Evolutionary conservation across 768 basidiomycete genomes (phyloP), one percentile per base, ranked within the genome.

Genomic region (Dioszegia aurantiaca): DNA sequence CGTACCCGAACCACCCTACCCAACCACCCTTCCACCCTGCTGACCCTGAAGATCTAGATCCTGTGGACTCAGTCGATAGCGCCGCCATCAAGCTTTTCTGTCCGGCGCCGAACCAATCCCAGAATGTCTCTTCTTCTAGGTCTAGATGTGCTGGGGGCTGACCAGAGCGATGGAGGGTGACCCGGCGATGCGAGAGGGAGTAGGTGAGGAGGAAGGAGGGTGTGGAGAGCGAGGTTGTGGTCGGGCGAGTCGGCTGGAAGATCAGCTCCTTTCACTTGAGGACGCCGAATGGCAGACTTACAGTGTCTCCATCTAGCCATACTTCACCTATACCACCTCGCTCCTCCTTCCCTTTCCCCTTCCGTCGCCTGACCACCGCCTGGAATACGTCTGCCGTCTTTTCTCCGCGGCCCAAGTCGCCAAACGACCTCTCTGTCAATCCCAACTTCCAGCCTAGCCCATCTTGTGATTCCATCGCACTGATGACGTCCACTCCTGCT

Each of bases 1-100:
- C 77, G 56, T 76, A 78, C 0, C 71, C 69, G 45, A 75, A 72
- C 73, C 76, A 78, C 14, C 77, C 77, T 2, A 77, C 71, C 75
- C 74, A 77, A 2, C 77, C 77, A 27, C 72, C 72, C 55, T 65
- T 62, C 64, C 69, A 77, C 1, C 68, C 64, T 17, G 10, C 55
- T 9, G 21, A 19, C 40, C 23, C 52, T 37, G 33, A 19, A 17
- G 8, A 8, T 8, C 40, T n/a, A 33, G 17, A 5, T 42, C 33
- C 30, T 21, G 51, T 21, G 19, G 49, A n/a, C 4, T 55, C 48
- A 0, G 65, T 40, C 8, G 53, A 45, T 0, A 56, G 33, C 4
- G 23, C 17, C 12, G 39, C 17, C 8, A 37, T 11, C 8, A 58
- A 41, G 10, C 4, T 3, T 8, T 51, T 49, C 17, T 67, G 61